These are phyloP conservation scores for Dalechampia spathulata DNA, from an alignment of 441 rosid genomes.

Conservation along the genomic window DNA sequence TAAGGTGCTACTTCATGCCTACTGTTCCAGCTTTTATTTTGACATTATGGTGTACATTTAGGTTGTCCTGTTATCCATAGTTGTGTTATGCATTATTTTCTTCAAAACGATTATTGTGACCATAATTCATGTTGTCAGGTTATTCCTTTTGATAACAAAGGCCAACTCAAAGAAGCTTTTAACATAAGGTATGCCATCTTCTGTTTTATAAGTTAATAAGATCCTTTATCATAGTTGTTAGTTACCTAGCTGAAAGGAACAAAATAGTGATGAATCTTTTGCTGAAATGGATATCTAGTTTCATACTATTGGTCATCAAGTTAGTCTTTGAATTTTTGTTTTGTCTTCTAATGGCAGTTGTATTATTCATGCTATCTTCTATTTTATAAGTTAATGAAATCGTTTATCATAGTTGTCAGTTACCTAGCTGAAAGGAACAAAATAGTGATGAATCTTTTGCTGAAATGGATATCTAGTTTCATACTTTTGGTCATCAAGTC, in stretches of 20 bases:
- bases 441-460: not conserved
- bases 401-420: no score
- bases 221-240: not conserved
- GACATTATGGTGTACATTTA: not conserved
- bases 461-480: no score
- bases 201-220: not conserved
- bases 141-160: conserved; percentile 97
- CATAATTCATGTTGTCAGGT: conserved; percentile 42
- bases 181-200: conserved; percentile 58
- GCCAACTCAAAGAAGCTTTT: conserved; percentile 95
- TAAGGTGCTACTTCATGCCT: conserved; percentile 43
- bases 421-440: no score
- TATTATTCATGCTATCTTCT: no score
- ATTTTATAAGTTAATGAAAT: no score
- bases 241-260: not conserved
- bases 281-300: not conserved
- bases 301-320: not conserved
- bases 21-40: conserved; percentile 10
- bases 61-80: not conserved
- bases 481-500: no score
- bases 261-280: not conserved
- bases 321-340: not conserved
- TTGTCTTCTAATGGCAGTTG: no score
- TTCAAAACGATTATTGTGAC: conserved; percentile 1
- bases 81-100: not conserved